phyloP scores from a whole-genome alignment of 2,329 filamentous ascomycete species.

The Claviceps paspali region DNA sequence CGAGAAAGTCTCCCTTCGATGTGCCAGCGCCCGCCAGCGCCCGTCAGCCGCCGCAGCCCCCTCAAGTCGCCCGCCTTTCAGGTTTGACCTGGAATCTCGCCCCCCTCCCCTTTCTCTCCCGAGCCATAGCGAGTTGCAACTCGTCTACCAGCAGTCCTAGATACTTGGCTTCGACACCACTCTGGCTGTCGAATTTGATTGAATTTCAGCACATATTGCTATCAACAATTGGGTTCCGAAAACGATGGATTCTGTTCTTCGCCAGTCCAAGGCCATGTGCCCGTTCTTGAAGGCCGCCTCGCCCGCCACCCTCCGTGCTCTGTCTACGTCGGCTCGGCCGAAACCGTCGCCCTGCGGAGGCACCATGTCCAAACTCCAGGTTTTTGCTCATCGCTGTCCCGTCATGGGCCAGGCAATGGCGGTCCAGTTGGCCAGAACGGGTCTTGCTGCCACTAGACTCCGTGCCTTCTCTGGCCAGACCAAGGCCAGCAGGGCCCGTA shows the following conservation, averaged over 20 bases:
- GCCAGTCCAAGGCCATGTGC: slow-evolving; percentile 92
- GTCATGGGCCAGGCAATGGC: slow-evolving; percentile 97
- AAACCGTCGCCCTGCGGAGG: slow-evolving; percentile 65
- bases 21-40: too few species aligned
- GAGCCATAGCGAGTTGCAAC: neutral
- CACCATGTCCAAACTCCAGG: slow-evolving; percentile 93
- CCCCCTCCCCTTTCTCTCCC: neutral
- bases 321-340: slow-evolving; percentile 59
- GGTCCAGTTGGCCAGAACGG: slow-evolving; percentile 54
- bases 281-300: slow-evolving; percentile 94
- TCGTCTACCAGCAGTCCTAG: neutral
- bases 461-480: slow-evolving; percentile 34
- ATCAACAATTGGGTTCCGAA: neutral
- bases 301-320: slow-evolving; percentile 74
- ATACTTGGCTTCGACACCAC: too few species aligned
- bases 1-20: too few species aligned
- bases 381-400: slow-evolving; percentile 85
- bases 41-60: neutral
- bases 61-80: neutral
- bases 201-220: neutral
- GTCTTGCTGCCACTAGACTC: slow-evolving; percentile 32
- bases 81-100: neutral
- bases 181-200: neutral
- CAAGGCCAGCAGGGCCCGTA: slow-evolving; percentile 48
- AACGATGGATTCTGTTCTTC: slow-evolving; percentile 84